These are phyloP conservation scores for Bauhinia variegata DNA, from an alignment of 306 rosid species.

Conservation along the genomic window DNA sequence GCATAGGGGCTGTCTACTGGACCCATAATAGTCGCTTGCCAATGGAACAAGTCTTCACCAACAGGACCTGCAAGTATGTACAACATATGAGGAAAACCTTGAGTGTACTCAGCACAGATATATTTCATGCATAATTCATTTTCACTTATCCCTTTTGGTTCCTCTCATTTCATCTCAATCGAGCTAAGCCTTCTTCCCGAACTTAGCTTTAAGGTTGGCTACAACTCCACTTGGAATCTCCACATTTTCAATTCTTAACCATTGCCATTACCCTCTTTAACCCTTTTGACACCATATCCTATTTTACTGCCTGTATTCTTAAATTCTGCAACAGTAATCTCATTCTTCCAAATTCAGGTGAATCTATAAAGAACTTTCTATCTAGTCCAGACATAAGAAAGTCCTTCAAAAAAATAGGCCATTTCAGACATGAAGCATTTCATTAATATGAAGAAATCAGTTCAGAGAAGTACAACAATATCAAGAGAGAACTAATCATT, in stretches of 20 bases:
- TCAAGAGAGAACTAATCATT: not conserved
- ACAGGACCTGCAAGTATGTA: slow-evolving; percentile 43
- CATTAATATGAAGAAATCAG: not conserved
- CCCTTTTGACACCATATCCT: not conserved
- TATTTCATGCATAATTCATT: not conserved
- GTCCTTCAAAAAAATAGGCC: not conserved
- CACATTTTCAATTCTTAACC: not conserved
- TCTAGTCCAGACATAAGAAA: not conserved
- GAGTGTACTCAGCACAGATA: not conserved
- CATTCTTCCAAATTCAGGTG: not conserved
- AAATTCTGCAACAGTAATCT: not conserved
- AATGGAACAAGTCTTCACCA: slow-evolving; percentile 58
- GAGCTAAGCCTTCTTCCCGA: not conserved
- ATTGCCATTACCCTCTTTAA: not conserved
- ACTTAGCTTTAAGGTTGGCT: not conserved
- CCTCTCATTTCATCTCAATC: not conserved
- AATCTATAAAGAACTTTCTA: not conserved
- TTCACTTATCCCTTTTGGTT: not conserved
- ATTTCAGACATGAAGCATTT: not conserved
- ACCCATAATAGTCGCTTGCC: slow-evolving; percentile 64
- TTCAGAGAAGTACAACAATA: not conserved
- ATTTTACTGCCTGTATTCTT: not conserved
- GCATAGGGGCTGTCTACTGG: slow-evolving; percentile 59
- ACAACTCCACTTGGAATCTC: slow-evolving; percentile 1
- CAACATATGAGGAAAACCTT: slow-evolving; percentile 10